Percentiles rank a stretch among this genome's conserved stretches.
Evolutionary conservation across 2,329 filamentous ascomycete species (phyloP).

Genomic region (Xylaria sp.): DNA sequence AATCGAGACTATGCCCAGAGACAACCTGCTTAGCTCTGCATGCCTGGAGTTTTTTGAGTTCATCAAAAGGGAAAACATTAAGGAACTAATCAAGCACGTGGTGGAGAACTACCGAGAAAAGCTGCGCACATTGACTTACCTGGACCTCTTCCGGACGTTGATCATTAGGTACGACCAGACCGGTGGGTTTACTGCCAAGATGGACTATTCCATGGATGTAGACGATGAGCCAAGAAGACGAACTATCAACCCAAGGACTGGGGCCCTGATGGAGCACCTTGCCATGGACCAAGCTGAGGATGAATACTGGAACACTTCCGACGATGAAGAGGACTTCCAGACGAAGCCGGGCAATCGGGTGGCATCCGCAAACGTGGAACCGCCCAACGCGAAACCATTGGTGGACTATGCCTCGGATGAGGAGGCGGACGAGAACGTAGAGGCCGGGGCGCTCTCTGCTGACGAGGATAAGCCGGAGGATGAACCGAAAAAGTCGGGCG

Average conservation of each 20-base stretch:
- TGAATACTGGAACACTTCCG: constrained; percentile 89
- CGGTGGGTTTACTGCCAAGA: constrained; percentile 65
- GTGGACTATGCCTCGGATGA: constrained; percentile 95
- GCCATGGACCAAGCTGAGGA: constrained; percentile 80
- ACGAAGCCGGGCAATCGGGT: constrained; percentile 38
- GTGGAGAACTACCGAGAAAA: constrained; percentile 83
- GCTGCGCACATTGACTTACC: constrained; percentile 74
- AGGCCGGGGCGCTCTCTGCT: constrained; percentile 46
- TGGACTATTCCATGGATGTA: constrained; percentile 74
- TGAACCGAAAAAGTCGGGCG: constrained; percentile 38
- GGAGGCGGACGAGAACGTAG: constrained; percentile 69
- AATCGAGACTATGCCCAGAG: constrained; percentile 81
- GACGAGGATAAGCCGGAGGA: constrained; percentile 36
- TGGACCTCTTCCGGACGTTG: constrained; percentile 81
- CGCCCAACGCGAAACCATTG: constrained; percentile 68
- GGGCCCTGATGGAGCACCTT: constrained; percentile 71
- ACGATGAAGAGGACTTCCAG: constrained; percentile 75
- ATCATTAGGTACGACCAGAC: constrained; percentile 79
- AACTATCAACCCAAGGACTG: constrained; percentile 53
- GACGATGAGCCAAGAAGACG: constrained; percentile 58
- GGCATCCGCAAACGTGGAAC: constrained; percentile 61
- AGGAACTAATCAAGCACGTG: constrained; percentile 79
- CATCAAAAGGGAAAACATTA: constrained; percentile 80
- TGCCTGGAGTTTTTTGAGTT: constrained; percentile 93
- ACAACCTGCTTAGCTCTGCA: constrained; percentile 92